Evolutionary conservation across 2,329 filamentous ascomycete genomes (phyloP).

Genomic region (Talaromyces islandicus): DNA sequence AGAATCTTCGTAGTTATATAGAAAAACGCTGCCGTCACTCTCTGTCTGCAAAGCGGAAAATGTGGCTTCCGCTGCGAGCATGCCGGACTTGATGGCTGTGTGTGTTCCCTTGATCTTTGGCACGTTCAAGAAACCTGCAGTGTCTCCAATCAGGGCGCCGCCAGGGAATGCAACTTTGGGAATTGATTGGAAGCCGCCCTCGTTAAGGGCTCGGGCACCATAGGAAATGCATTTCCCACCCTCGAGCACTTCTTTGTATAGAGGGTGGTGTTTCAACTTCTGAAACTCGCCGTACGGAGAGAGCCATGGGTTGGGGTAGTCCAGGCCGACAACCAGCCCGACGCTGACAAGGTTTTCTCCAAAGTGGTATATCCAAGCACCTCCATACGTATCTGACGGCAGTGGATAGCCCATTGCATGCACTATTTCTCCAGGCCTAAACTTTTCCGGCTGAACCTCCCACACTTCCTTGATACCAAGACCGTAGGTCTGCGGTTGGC

Average conservation of each 20-base stretch:
- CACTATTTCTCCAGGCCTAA: constrained; percentile 74
- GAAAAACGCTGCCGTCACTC: constrained; percentile 69
- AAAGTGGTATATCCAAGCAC: constrained; percentile 99
- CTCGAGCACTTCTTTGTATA: constrained; percentile 80
- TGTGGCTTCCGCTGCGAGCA: constrained; percentile 89
- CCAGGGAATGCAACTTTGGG: constrained; percentile 96
- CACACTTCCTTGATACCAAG: constrained; percentile 95
- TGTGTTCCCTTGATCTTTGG: constrained; percentile 99
- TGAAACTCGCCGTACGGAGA: constrained; percentile 96
- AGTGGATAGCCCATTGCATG: constrained; percentile 94
- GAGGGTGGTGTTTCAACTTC: constrained; percentile 95
- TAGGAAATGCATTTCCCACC: constrained; percentile 98
- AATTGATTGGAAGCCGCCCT: constrained; percentile 96
- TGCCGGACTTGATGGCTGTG: constrained; percentile 94
- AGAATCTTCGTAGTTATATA: constrained; percentile 89
- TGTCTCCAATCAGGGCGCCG: constrained; percentile 91
- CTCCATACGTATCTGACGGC: constrained; percentile 83
- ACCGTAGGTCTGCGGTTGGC: constrained; percentile 91
- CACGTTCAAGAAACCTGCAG: constrained; percentile 92
- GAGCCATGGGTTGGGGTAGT: constrained; percentile 95
- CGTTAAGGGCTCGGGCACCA: constrained; percentile 81
- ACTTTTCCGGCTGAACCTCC: constrained; percentile 92
- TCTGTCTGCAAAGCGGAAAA: constrained; percentile 63
- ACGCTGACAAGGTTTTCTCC: constrained; percentile 93
- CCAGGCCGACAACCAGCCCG: constrained; percentile 84